Conservation (phyloP, 2,329 filamentous ascomycete genomes). For the Orbilia oligospora region DNA sequence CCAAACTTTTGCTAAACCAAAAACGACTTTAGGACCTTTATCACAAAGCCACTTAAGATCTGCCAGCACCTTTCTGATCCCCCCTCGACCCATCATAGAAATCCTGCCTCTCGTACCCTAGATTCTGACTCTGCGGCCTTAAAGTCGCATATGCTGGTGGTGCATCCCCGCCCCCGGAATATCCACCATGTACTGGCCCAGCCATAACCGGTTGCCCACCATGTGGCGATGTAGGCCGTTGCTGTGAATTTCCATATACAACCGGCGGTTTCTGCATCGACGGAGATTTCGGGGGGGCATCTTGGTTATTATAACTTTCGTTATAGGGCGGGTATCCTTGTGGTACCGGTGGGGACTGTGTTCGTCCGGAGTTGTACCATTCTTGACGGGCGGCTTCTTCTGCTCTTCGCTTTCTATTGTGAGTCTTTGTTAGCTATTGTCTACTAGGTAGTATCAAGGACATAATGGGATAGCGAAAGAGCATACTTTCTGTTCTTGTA, state of each 20-base stretch:
- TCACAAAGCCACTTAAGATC: slow-evolving; percentile 2
- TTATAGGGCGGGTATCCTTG: slow-evolving; percentile 22
- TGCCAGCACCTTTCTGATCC: background rate
- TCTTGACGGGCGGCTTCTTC: slow-evolving; percentile 43
- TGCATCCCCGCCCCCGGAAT: slow-evolving; percentile 10
- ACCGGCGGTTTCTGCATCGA: slow-evolving; percentile 28
- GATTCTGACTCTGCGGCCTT: slow-evolving; percentile 22
- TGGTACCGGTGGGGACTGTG: slow-evolving; percentile 18
- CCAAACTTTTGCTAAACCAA: background rate
- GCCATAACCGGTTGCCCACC: slow-evolving; percentile 15
- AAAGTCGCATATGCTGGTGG: slow-evolving; percentile 51
- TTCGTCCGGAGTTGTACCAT: slow-evolving; percentile 50
- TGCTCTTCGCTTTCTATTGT: slow-evolving; percentile 41
- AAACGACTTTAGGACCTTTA: background rate
- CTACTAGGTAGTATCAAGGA: background rate
- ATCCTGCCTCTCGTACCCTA: slow-evolving; percentile 47
- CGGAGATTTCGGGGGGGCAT: slow-evolving; percentile 17
- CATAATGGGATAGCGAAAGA: no score
- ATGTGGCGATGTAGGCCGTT: background rate
- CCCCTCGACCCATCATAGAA: background rate
- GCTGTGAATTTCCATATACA: slow-evolving; percentile 30
- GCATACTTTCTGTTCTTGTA: slow-evolving; percentile 56
- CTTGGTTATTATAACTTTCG: background rate
- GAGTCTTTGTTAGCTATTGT: background rate
- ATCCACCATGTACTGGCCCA: background rate